phyloP scores from a whole-genome alignment of 176 grass and related monocot genomes.

The Chrysopogon serrulatus region DNA sequence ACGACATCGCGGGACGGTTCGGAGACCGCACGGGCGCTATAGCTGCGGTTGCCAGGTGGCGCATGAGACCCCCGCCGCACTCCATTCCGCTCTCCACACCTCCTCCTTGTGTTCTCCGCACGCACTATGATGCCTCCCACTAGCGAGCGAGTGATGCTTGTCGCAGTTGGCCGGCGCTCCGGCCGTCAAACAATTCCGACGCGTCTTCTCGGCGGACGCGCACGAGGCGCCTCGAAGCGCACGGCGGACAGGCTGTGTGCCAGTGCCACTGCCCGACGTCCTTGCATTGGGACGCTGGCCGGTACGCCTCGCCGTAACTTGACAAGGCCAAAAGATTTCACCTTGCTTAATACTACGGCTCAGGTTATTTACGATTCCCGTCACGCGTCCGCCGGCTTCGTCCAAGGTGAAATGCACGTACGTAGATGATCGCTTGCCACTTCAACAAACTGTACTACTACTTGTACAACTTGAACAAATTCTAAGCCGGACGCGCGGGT shows the following conservation, averaged over 20 bases:
- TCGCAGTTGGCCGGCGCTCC: constrained; percentile 15
- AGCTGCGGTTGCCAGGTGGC: not conserved
- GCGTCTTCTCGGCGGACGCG: constrained; percentile 21
- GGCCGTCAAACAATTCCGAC: constrained; percentile 21
- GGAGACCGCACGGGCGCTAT: constrained; percentile 16
- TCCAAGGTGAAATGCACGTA: not conserved
- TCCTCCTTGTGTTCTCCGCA: not conserved
- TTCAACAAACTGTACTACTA: too few relatives aligned
- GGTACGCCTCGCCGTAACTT: not conserved
- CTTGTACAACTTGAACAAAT: too few relatives aligned
- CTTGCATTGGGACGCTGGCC: not conserved
- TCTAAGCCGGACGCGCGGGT: too few relatives aligned
- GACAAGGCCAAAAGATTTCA: not conserved
- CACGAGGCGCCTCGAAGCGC: constrained; percentile 30
- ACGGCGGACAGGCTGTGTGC: constrained; percentile 40
- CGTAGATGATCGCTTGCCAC: too few relatives aligned
- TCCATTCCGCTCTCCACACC: not conserved
- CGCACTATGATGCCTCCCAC: not conserved
- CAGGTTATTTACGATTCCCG: not conserved
- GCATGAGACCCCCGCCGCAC: not conserved
- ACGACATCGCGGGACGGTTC: not conserved
- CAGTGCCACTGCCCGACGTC: constrained; percentile 1
- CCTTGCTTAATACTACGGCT: not conserved
- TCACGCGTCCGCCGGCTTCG: not conserved
- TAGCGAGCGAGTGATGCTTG: not conserved